phyloP scores from a whole-genome alignment of 73 alveolate species.

The Tetrahymena borealis region DNA sequence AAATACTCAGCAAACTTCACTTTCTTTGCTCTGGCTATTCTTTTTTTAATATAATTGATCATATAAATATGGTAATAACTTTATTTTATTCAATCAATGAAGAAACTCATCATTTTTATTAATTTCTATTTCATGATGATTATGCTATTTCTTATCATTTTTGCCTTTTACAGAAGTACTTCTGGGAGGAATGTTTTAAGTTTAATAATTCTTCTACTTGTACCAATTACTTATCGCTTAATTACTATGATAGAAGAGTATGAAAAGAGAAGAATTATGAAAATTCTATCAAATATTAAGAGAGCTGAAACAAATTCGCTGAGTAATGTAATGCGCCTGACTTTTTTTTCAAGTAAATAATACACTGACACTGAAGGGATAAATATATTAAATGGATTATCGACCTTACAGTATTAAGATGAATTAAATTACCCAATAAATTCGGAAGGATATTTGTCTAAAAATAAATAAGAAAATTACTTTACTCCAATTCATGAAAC shows the following conservation, averaged over 20 bases:
- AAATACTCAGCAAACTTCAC: background rate
- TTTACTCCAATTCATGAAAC: too few relatives aligned
- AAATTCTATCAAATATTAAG: background rate
- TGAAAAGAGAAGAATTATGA: background rate
- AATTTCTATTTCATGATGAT: background rate
- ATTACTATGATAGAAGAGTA: background rate
- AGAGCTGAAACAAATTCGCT: background rate
- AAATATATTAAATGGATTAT: background rate
- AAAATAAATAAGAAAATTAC: background rate
- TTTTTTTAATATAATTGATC: background rate
- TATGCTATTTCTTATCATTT: background rate
- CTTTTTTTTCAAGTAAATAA: background rate
- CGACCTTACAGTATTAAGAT: background rate
- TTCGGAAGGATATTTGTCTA: background rate
- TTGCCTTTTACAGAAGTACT: background rate
- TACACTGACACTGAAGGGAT: background rate
- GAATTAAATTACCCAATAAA: background rate
- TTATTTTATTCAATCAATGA: background rate
- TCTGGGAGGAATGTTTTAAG: background rate
- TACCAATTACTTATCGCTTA: background rate
- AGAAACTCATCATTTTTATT: background rate
- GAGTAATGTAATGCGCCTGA: background rate
- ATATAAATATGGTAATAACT: background rate
- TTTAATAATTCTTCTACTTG: background rate
- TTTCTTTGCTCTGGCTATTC: background rate